Conservation (phyloP, 805 yeast species). For the Gaillardinia entomophila region DNA sequence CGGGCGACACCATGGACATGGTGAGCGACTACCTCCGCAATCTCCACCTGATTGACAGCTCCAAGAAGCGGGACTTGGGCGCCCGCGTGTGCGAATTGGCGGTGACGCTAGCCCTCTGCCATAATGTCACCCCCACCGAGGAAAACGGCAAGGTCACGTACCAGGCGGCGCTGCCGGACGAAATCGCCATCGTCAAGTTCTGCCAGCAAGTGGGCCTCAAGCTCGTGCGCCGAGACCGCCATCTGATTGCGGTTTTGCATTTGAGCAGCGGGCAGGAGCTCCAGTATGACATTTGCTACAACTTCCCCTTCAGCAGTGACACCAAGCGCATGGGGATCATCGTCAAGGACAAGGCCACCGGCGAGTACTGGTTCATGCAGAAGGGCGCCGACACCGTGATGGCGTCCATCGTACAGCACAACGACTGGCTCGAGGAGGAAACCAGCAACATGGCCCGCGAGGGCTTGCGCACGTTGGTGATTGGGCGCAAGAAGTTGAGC, state of each 20-base stretch:
- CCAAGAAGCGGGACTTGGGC: conserved; percentile 61
- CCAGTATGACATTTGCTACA: conserved; percentile 66
- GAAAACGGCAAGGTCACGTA: conserved; percentile 46
- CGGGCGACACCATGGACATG: conserved; percentile 87
- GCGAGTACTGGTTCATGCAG: conserved; percentile 77
- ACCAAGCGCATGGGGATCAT: conserved; percentile 95
- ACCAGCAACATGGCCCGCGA: conserved; percentile 97
- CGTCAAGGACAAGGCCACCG: conserved; percentile 54
- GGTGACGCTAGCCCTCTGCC: conserved; percentile 86
- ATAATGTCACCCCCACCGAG: conserved; percentile 91
- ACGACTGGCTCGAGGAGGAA: conserved; percentile 98
- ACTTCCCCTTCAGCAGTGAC: conserved; percentile 93
- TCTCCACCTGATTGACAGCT: conserved; percentile 15
- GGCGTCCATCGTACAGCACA: conserved; percentile 72
- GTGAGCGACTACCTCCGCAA: conserved; percentile 61
- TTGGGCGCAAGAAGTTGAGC: conserved; percentile 75
- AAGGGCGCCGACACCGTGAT: conserved; percentile 98
- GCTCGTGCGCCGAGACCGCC: conserved; percentile 76
- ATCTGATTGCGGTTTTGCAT: conserved; percentile 63
- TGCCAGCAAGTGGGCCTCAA: conserved; percentile 83
- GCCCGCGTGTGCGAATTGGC: conserved; percentile 75
- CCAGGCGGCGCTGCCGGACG: conserved; percentile 99
- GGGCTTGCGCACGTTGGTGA: conserved; percentile 90
- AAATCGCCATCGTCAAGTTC: conserved; percentile 91
- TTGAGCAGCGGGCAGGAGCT: conserved; percentile 45